Evolutionary conservation across 495 filamentous ascomycete species (phyloP).

Genomic region (Jackrogersella minutella): DNA sequence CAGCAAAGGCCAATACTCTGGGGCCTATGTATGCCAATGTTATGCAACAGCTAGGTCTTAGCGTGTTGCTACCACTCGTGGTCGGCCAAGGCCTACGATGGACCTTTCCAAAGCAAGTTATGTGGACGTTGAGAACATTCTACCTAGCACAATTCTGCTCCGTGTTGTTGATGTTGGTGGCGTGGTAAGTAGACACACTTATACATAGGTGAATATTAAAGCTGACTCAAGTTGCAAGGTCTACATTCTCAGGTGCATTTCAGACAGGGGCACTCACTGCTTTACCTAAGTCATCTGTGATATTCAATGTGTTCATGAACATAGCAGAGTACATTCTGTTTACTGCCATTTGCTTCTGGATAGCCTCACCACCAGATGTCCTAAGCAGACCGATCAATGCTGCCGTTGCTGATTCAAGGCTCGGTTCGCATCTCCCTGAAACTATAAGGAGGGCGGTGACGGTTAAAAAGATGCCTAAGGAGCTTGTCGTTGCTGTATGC

Average conservation of each 20-base stretch:
- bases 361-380: constrained; percentile 51
- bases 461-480: constrained; percentile 52
- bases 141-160: constrained; percentile 56
- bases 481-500: constrained; percentile 63
- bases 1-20: constrained; percentile 52
- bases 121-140: constrained; percentile 53
- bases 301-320: constrained; percentile 63
- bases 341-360: constrained; percentile 58
- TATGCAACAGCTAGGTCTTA: constrained; percentile 61
- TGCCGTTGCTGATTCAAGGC: constrained; percentile 32
- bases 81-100: constrained; percentile 60
- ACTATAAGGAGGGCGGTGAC: constrained; percentile 32
- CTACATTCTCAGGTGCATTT: constrained; percentile 64
- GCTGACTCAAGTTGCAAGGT: constrained; percentile 43
- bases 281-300: constrained; percentile 55
- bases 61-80: constrained; percentile 58
- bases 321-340: constrained; percentile 61
- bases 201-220: neutral
- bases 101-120: constrained; percentile 55
- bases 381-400: constrained; percentile 33
- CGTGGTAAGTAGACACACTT: constrained; percentile 53
- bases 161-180: constrained; percentile 57
- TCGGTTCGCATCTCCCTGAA: constrained; percentile 28
- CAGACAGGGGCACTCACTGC: constrained; percentile 59
- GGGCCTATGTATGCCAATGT: constrained; percentile 61